Percentiles rank a stretch among this genome's conserved stretches.
Evolutionary conservation across 2,329 filamentous ascomycete genomes (phyloP).

Genomic region (Aureobasidium sp.): DNA sequence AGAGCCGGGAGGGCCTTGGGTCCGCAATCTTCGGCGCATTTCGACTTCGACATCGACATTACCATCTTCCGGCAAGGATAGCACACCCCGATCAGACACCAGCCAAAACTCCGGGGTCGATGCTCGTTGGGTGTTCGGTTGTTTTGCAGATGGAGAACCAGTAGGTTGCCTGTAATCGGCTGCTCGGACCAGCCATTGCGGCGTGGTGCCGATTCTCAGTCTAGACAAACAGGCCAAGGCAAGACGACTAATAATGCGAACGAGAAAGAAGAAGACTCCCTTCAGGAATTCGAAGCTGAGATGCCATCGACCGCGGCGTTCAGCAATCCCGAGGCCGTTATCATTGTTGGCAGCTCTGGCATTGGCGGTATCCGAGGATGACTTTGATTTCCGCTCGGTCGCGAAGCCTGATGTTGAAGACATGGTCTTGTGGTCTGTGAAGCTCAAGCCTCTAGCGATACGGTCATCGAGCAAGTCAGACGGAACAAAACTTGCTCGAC

Average conservation of each 20-base stretch:
- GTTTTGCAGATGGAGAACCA: conserved; percentile 18
- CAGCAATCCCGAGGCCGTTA: conserved; percentile 69
- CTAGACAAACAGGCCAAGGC: conserved; percentile 49
- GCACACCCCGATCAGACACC: conserved; percentile 43
- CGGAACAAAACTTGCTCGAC: conserved; percentile 34
- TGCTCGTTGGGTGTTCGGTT: conserved; percentile 24
- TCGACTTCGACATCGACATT: conserved; percentile 76
- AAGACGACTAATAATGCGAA: conserved; percentile 52
- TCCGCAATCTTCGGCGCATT: conserved; percentile 56
- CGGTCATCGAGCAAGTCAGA: conserved; percentile 37
- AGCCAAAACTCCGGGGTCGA: conserved; percentile 45
- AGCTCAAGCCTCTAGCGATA: conserved; percentile 33
- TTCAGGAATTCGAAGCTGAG: conserved; percentile 69
- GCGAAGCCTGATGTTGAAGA: conserved; percentile 50
- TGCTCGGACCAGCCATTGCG: conserved; percentile 55
- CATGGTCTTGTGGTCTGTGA: conserved; percentile 28
- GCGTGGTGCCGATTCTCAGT: conserved; percentile 55
- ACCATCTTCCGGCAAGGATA: conserved; percentile 52
- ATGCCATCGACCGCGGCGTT: conserved; percentile 71
- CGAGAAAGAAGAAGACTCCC: conserved; percentile 61
- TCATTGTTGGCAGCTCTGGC: conserved; percentile 30
- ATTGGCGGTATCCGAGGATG: conserved; percentile 21
- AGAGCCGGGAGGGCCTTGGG: conserved; percentile 18
- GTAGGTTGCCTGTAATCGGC: conserved; percentile 35
- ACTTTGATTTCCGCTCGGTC: conserved; percentile 54